Conservation (phyloP, 169 alveolate species). For the Eimeria tenella region DNA sequence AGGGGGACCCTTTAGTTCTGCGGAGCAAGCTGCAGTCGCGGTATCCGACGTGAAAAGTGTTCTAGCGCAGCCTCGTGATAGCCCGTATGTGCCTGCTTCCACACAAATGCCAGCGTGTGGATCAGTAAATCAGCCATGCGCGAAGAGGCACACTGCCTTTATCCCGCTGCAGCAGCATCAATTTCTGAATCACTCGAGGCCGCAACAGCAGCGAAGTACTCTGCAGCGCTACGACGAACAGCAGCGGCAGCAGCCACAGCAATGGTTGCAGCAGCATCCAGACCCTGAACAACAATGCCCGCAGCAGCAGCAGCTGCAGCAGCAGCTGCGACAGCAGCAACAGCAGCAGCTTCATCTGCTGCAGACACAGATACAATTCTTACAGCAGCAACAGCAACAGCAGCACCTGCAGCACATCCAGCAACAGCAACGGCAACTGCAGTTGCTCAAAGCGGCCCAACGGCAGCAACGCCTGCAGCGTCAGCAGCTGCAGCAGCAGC, state of each 20-base stretch:
- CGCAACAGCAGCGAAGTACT: background rate
- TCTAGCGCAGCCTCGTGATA: too few relatives aligned
- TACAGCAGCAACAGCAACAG: background rate
- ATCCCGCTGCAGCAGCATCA: background rate
- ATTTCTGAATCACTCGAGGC: background rate
- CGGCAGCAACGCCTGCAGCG: background rate
- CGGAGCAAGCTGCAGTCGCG: too few relatives aligned
- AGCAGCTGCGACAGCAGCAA: conserved; percentile 8
- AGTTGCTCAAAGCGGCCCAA: background rate
- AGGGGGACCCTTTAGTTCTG: background rate
- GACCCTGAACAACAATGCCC: background rate
- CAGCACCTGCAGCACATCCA: background rate
- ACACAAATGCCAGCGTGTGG: too few relatives aligned
- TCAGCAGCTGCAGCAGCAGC: conserved; percentile 9
- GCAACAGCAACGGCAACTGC: background rate
- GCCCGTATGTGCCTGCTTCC: too few relatives aligned
- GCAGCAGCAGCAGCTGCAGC: background rate
- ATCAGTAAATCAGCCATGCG: too few relatives aligned
- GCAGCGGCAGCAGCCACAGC: conserved; percentile 22
- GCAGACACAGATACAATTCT: background rate
- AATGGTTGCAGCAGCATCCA: conserved; percentile 3
- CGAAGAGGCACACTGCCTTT: too few relatives aligned
- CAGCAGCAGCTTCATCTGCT: background rate
- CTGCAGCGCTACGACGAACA: background rate
- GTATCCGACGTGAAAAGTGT: too few relatives aligned